Conservation (phyloP, 2,329 filamentous ascomycete species). For the Fusarium torulosum region DNA sequence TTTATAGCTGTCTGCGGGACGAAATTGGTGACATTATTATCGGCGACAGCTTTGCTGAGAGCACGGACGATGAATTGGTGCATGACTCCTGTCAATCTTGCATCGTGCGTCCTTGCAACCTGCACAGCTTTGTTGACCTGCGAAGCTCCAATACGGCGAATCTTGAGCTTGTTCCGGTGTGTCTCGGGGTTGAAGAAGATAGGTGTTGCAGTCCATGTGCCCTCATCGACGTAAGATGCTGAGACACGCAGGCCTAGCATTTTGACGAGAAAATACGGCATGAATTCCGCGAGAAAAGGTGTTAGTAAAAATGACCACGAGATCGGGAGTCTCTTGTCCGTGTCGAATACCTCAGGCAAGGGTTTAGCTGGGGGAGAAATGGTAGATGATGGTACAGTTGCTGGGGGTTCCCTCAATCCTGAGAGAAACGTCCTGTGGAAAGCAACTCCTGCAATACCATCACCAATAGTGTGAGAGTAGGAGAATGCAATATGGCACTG, state of each 20-base stretch:
- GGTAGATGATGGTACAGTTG: not conserved
- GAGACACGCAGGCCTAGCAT: constrained; percentile 33
- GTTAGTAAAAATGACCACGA: constrained; percentile 44
- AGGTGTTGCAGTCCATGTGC: constrained; percentile 38
- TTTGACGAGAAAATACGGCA: constrained; percentile 36
- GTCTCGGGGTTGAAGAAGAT: constrained; percentile 30
- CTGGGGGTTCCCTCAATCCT: constrained; percentile 3
- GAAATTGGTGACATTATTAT: constrained; percentile 42
- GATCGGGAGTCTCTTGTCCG: constrained; percentile 38
- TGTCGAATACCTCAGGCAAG: constrained; percentile 42
- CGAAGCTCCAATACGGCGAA: constrained; percentile 27
- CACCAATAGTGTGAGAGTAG: constrained; percentile 45
- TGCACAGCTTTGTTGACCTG: constrained; percentile 20
- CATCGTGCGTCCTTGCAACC: constrained; percentile 32
- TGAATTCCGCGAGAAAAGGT: constrained; percentile 29
- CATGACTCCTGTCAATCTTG: constrained; percentile 40
- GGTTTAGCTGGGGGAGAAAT: constrained; percentile 14
- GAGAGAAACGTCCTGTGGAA: constrained; percentile 44
- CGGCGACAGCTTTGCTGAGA: constrained; percentile 34
- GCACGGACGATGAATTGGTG: constrained; percentile 41
- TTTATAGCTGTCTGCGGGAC: constrained; percentile 44
- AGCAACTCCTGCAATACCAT: constrained; percentile 38
- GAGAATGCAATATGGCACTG: constrained; percentile 42
- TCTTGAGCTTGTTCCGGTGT: constrained; percentile 31
- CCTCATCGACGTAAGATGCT: constrained; percentile 23